These are phyloP conservation scores for Xenoacremonium recifei DNA, from an alignment of 2,329 filamentous ascomycete genomes.

Conservation along the genomic window DNA sequence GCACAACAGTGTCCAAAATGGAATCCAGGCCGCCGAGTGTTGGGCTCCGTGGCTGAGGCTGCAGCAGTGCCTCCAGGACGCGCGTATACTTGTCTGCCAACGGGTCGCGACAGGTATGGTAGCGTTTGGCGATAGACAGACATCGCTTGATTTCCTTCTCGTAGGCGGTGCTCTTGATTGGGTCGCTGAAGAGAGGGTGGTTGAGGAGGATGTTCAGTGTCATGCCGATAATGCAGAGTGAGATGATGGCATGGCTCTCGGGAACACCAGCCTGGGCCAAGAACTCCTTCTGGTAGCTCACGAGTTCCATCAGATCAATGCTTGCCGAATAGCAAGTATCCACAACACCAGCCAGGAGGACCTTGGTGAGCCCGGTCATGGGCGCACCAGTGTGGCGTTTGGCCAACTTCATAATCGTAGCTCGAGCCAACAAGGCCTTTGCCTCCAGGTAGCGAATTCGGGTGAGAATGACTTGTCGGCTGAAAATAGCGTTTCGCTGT, in stretches of 20 bases:
- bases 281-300: slow-evolving; percentile 19
- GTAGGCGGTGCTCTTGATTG: slow-evolving; percentile 15
- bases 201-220: slow-evolving; percentile 21
- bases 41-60: slow-evolving; percentile 11
- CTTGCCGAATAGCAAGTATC: slow-evolving; percentile 21
- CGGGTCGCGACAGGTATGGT: slow-evolving; percentile 9
- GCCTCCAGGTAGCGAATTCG: slow-evolving; percentile 23
- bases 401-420: slow-evolving; percentile 21
- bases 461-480: slow-evolving; percentile 21
- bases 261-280: slow-evolving; percentile 19
- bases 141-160: slow-evolving; percentile 20
- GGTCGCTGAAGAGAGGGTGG: slow-evolving; percentile 18
- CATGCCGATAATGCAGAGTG: slow-evolving; percentile 21
- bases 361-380: slow-evolving; percentile 12
- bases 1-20: slow-evolving; percentile 12
- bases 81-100: slow-evolving; percentile 17
- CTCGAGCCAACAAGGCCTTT: slow-evolving; percentile 19
- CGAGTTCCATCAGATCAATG: slow-evolving; percentile 21
- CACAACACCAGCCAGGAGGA: slow-evolving; percentile 17
- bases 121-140: slow-evolving; percentile 20
- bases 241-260: slow-evolving; percentile 18
- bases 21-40: slow-evolving; percentile 18
- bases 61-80: slow-evolving; percentile 13
- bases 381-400: slow-evolving; percentile 7
- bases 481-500: slow-evolving; percentile 16